phyloP scores from a whole-genome alignment of 371 early-diverging fungal species.

The Mortierella sp. region DNA sequence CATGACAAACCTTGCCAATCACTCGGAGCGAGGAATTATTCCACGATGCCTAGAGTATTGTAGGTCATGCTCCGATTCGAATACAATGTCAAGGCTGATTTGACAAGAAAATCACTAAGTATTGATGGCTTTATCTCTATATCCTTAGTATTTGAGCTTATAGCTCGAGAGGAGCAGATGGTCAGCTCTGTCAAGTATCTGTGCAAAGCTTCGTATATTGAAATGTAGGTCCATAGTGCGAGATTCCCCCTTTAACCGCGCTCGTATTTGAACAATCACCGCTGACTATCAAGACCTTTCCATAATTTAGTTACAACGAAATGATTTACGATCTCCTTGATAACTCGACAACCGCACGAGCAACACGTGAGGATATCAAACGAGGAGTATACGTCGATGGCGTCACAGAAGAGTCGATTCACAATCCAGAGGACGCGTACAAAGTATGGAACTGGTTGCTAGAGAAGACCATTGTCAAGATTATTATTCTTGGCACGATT shows the following conservation, averaged over 20 bases:
- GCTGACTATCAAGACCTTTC: background rate
- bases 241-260: background rate
- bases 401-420: constrained; percentile 68
- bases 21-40: constrained; percentile 66
- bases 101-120: background rate
- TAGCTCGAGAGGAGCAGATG: constrained; percentile 60
- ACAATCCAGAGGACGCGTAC: constrained; percentile 69
- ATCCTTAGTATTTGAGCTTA: constrained; percentile 61
- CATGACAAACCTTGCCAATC: constrained; percentile 51
- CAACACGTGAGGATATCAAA: constrained; percentile 72
- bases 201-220: constrained; percentile 85
- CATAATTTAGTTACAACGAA: constrained; percentile 82
- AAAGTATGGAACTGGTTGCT: constrained; percentile 27
- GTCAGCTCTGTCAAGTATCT: constrained; percentile 67
- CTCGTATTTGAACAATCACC: background rate
- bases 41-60: constrained; percentile 71
- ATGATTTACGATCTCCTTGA: constrained; percentile 88
- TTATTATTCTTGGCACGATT: background rate
- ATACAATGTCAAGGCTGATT: background rate
- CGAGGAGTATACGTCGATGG: constrained; percentile 72
- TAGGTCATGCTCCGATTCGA: constrained; percentile 14
- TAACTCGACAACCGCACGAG: constrained; percentile 61
- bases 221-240: constrained; percentile 64
- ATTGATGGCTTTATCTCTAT: background rate
- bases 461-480: background rate